Evolutionary conservation across 2,329 filamentous ascomycete species (phyloP).

Genomic region (Neofusicoccum sp.): DNA sequence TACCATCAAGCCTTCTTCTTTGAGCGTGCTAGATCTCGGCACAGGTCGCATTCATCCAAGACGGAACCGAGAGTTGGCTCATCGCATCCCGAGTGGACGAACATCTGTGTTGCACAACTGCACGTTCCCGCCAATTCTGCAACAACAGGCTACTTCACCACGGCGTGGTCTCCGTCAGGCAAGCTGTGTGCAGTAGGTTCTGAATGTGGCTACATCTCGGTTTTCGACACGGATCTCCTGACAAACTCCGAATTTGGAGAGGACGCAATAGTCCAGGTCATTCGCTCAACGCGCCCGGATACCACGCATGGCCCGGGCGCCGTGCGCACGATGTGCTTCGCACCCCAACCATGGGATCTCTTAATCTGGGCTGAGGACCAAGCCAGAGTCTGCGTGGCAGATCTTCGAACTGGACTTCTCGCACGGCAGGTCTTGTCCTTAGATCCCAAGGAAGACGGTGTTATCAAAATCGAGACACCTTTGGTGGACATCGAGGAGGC

Average conservation of each 20-base stretch:
- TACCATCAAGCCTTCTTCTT: constrained; percentile 86
- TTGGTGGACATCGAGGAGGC: constrained; percentile 44
- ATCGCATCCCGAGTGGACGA: constrained; percentile 33
- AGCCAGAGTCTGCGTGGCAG: constrained; percentile 70
- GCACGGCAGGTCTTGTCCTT: constrained; percentile 68
- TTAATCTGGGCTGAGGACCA: constrained; percentile 93
- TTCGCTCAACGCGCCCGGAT: constrained; percentile 73
- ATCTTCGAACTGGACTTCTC: constrained; percentile 65
- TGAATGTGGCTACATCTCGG: constrained; percentile 75
- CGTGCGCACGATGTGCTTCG: constrained; percentile 88
- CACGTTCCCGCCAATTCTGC: constrained; percentile 38
- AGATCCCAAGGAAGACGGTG: constrained; percentile 55
- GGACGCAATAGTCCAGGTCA: constrained; percentile 69
- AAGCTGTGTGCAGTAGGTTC: constrained; percentile 72
- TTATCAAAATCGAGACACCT: constrained; percentile 54
- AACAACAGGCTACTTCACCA: constrained; percentile 68
- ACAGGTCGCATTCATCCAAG: constrained; percentile 20
- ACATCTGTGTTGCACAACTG: constrained; percentile 41
- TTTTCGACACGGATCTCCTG: constrained; percentile 62
- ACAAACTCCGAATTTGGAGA: constrained; percentile 43
- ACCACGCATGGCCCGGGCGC: constrained; percentile 65
- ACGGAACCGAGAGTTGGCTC: constrained; percentile 23
- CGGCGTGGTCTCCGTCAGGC: constrained; percentile 71
- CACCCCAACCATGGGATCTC: constrained; percentile 83
- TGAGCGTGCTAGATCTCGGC: constrained; percentile 45